A percentile compares a stretch with the other conserved stretches of the same genome.
Conservation (phyloP, 257 asterid species). For the Solanum peruvianum region DNA sequence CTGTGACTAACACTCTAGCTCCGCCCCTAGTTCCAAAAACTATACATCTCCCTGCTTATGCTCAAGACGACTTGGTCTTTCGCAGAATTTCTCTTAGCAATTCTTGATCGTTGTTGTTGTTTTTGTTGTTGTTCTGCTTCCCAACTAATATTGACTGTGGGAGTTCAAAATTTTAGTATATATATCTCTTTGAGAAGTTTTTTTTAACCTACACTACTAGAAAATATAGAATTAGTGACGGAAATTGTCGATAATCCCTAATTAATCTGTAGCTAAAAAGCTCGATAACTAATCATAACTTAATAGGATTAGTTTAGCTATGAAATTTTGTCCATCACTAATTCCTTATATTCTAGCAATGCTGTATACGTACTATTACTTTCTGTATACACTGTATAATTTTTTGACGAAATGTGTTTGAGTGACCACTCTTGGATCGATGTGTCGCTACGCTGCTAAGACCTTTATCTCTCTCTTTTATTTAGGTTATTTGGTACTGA, state of each 20-base stretch:
- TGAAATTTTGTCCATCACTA: not conserved
- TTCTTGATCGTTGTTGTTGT: too few species aligned
- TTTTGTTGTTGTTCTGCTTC: too few species aligned
- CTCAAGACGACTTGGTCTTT: too few species aligned
- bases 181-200: too few species aligned
- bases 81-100: too few species aligned
- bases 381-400: not conserved
- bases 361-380: not conserved
- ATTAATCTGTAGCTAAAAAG: too few species aligned
- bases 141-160: too few species aligned
- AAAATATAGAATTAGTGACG: too few species aligned
- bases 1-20: not conserved
- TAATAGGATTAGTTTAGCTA: not conserved
- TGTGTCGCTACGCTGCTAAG: not conserved
- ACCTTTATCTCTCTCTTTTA: not conserved
- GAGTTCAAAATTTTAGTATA: too few species aligned
- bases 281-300: not conserved
- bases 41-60: not conserved
- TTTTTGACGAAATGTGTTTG: not conserved
- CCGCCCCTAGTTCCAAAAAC: not conserved
- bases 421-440: not conserved
- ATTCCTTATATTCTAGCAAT: not conserved
- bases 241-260: too few species aligned
- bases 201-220: too few species aligned
- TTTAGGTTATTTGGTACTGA: conserved; percentile 90